A percentile compares a stretch with the other conserved stretches of the same genome.
Conservation (phyloP, 768 basidiomycete genomes). For the Amanita exitialis region DNA sequence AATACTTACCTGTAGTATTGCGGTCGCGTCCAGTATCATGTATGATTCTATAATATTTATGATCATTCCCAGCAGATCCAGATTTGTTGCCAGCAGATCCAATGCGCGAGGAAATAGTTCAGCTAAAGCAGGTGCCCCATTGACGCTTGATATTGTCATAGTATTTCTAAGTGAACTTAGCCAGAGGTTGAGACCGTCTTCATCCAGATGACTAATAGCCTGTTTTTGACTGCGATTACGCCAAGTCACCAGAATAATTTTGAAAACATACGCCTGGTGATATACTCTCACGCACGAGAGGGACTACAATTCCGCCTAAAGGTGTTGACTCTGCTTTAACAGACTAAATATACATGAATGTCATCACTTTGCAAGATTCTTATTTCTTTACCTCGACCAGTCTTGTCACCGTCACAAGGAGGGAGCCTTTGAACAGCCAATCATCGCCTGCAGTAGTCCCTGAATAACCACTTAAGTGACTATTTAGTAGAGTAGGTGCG, state of each 20-base stretch:
- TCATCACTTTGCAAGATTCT: not conserved
- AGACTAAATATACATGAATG: slow-evolving; percentile 35
- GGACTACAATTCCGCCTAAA: slow-evolving; percentile 45
- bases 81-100: slow-evolving; percentile 49
- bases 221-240: slow-evolving; percentile 15
- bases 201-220: slow-evolving; percentile 63
- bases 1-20: slow-evolving; percentile 48
- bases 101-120: slow-evolving; percentile 59
- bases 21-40: slow-evolving; percentile 55
- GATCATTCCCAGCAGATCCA: slow-evolving; percentile 66
- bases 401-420: slow-evolving; percentile 62
- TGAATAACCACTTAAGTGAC: slow-evolving; percentile 17
- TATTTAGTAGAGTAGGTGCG: not conserved
- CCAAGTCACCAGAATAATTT: not conserved
- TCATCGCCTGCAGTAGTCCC: slow-evolving; percentile 64
- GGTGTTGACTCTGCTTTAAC: slow-evolving; percentile 50
- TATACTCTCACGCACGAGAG: slow-evolving; percentile 57
- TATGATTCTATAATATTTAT: slow-evolving; percentile 69
- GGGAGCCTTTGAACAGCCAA: slow-evolving; percentile 58
- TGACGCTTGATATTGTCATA: slow-evolving; percentile 33
- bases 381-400: slow-evolving; percentile 50
- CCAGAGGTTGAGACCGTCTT: slow-evolving; percentile 75
- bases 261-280: slow-evolving; percentile 36
- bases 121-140: slow-evolving; percentile 40
- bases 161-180: slow-evolving; percentile 59